Base-by-base conservation (phyloP, 148 eudicot genomes). In the Amaranthus cruentus region DNA sequence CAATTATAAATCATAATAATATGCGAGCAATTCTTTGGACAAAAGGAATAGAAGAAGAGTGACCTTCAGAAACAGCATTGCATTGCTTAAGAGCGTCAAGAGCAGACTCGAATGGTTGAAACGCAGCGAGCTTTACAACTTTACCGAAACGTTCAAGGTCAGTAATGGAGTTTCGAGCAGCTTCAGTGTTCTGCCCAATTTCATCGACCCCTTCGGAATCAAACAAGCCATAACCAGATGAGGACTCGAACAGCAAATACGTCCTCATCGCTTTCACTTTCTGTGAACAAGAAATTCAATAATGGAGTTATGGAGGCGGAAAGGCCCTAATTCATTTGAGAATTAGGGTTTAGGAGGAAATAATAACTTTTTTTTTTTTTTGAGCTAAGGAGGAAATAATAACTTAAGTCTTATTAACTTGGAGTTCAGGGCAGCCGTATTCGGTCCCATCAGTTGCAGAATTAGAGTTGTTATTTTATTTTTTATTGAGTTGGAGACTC, bases 41-140 rank as follows among this genome's bases (percentile, higher is more conserved):
- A 28, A 28, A 28, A 28, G 38, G 0, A 51, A 9, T 5, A 71
- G 49, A 56, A 57, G 8, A 42, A 44, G 42, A 15, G 3, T 5
- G 59, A 90, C 99, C 99, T 91, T 95, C 99, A 67, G 99, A 91
- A 49, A 95, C 77, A 53, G 96, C 91, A 77, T 90, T 95, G 78
- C 83, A 76, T 68, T 95, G 99, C 75, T 89, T 87, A 55, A 95
- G 96, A 78, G 93, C 93, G 70, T 95, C 99, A 11, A 86, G 86
- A 6, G 99, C 97, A 7, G 96, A 88, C 12, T 86, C 96, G 75
- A 83, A 95, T 0, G 99, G 99, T 18, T 74, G 82, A 70, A 95
- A 95, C 42, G 89, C 97, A 4, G 62, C 79, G 10, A 95, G 87
- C 83, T 91, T 84, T 0, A 91, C 97, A n/a, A 88, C 97, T 73